These are phyloP conservation scores for Lizonia empirigonia DNA, from an alignment of 2,329 filamentous ascomycete species.

Conservation along the genomic window DNA sequence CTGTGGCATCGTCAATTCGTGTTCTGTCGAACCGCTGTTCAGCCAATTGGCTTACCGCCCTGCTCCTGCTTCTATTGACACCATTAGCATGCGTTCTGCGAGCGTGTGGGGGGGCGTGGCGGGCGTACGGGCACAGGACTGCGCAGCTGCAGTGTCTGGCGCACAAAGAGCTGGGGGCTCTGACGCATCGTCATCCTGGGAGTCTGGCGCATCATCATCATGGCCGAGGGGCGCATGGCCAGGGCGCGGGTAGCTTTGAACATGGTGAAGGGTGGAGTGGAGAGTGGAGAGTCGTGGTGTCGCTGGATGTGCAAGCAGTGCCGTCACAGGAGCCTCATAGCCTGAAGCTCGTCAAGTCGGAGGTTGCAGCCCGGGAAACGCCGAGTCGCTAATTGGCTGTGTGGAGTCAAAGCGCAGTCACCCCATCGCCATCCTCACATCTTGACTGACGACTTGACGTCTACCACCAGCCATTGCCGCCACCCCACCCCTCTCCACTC, in stretches of 20 bases:
- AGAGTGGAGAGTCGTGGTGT: conserved; percentile 31
- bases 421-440: conserved; percentile 40
- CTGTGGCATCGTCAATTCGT: conserved; percentile 56
- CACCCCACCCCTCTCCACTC: conserved; percentile 24
- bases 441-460: conserved; percentile 38
- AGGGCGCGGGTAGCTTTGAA: conserved; percentile 48
- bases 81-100: conserved; percentile 47
- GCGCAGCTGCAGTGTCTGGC: conserved; percentile 57
- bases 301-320: conserved; percentile 35
- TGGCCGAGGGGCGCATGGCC: conserved; percentile 50
- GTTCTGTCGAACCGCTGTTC: conserved; percentile 7
- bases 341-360: conserved; percentile 27
- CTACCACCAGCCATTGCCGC: conserved; percentile 41
- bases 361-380: conserved; percentile 35
- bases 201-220: conserved; percentile 46
- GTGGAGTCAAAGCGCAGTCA: conserved; percentile 44
- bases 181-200: conserved; percentile 48
- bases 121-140: conserved; percentile 73
- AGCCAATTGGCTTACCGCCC: conserved; percentile 58
- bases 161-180: conserved; percentile 44
- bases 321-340: conserved; percentile 34
- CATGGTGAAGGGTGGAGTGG: conserved; percentile 33
- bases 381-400: conserved; percentile 42
- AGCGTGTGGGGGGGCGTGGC: conserved; percentile 8
- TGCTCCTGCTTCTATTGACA: conserved; percentile 65